Conservation (phyloP, 441 rosid genomes). For the Gossypium trilobum region DNA sequence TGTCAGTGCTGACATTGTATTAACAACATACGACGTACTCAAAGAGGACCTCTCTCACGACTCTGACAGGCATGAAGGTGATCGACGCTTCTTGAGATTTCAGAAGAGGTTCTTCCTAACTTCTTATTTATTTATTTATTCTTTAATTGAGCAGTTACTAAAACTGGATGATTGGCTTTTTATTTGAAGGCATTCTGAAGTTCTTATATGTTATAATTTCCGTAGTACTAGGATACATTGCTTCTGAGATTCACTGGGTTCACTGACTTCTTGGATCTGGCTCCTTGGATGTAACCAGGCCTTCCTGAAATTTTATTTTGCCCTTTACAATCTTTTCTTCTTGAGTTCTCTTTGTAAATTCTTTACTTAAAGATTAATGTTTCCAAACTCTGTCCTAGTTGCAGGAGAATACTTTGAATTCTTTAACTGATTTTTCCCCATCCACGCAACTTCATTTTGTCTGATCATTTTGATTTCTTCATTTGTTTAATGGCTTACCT, state of each 20-base stretch:
- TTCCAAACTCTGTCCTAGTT: neutral
- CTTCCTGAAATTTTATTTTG: neutral
- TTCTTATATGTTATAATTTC: conserved; percentile 5
- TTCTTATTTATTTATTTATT: conserved; percentile 17
- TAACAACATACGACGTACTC: conserved; percentile 90
- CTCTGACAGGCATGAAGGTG: conserved; percentile 86
- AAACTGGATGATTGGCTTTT: neutral
- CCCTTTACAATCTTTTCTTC: neutral
- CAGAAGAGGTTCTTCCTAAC: conserved; percentile 67
- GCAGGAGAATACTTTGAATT: neutral
- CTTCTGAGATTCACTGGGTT: neutral
- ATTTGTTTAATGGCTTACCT: neutral
- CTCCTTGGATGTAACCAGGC: neutral
- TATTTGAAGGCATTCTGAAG: conserved; percentile 4
- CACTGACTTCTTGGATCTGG: neutral
- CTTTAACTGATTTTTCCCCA: neutral
- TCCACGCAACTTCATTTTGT: neutral
- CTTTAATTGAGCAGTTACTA: neutral
- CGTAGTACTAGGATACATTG: neutral
- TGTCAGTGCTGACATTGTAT: conserved; percentile 62
- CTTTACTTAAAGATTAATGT: neutral
- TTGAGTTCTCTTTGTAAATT: neutral
- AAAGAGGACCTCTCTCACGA: conserved; percentile 95
- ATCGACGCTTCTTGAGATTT: conserved; percentile 77
- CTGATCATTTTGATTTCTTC: neutral